phyloP scores from a whole-genome alignment of 805 yeast species.

The Candida sphagnicola region DNA sequence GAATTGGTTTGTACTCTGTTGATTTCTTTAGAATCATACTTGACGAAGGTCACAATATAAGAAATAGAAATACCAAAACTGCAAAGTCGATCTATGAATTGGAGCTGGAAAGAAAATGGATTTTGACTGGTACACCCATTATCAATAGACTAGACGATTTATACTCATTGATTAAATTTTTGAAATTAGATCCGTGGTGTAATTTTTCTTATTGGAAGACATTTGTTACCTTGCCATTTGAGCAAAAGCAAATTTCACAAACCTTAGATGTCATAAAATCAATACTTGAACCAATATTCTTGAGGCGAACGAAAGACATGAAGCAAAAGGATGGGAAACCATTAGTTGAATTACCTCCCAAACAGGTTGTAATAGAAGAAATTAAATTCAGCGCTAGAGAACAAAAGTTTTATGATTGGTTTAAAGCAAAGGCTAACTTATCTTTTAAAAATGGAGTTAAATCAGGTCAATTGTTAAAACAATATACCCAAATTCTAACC shows the following conservation, averaged over 20 bases:
- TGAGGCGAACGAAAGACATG: slow-evolving; percentile 86
- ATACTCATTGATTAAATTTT: slow-evolving; percentile 68
- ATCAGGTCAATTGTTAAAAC: slow-evolving; percentile 64
- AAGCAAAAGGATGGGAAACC: slow-evolving; percentile 68
- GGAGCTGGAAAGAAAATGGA: slow-evolving; percentile 70
- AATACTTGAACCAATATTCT: slow-evolving; percentile 73
- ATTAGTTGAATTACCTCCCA: slow-evolving; percentile 72
- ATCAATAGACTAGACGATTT: slow-evolving; percentile 85
- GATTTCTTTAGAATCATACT: slow-evolving; percentile 72
- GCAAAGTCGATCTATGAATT: slow-evolving; percentile 72
- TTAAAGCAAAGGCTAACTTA: slow-evolving; percentile 61
- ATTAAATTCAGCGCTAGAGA: slow-evolving; percentile 67
- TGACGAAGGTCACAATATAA: slow-evolving; percentile 89
- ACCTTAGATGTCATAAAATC: slow-evolving; percentile 85
- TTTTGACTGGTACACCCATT: slow-evolving; percentile 90
- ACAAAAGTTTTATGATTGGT: slow-evolving; percentile 59
- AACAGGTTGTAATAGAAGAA: slow-evolving; percentile 65
- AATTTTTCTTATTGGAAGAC: slow-evolving; percentile 83
- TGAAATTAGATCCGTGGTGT: slow-evolving; percentile 86
- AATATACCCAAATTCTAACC: slow-evolving; percentile 75
- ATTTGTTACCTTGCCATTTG: slow-evolving; percentile 80
- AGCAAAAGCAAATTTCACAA: slow-evolving; percentile 60
- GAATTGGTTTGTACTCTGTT: slow-evolving; percentile 63
- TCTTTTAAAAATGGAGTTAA: slow-evolving; percentile 57
- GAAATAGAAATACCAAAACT: slow-evolving; percentile 75